Evolutionary conservation across 352 stramenopile species (phyloP).

Genomic region (Globisporangium yorkense): DNA sequence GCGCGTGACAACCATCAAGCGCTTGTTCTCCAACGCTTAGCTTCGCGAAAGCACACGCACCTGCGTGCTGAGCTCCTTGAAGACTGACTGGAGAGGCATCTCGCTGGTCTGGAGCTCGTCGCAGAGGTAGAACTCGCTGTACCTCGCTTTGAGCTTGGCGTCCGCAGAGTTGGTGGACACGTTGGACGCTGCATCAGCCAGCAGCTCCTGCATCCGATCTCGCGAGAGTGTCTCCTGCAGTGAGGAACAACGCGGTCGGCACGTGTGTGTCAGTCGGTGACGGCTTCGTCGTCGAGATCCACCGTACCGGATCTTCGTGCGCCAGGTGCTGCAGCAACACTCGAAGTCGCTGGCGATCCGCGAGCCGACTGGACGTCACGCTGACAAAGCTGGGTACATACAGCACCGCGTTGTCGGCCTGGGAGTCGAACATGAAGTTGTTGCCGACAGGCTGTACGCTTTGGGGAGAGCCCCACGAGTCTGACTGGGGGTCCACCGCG

Average conservation of each 20-base stretch:
- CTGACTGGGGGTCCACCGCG: not conserved
- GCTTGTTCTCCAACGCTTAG: not conserved
- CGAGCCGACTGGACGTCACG: conserved; percentile 17
- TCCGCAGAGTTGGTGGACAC: not conserved
- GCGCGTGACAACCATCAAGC: not conserved
- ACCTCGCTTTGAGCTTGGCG: conserved; percentile 22
- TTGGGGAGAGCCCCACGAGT: not conserved
- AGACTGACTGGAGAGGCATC: conserved; percentile 28
- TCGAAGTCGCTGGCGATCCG: conserved; percentile 16
- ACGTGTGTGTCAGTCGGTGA: too few relatives aligned
- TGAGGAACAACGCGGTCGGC: too few relatives aligned
- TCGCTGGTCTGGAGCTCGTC: conserved; percentile 7
- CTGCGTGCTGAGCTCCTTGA: conserved; percentile 56
- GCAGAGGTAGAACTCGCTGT: conserved; percentile 30
- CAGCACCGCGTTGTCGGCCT: not conserved
- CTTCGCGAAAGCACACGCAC: conserved; percentile 13
- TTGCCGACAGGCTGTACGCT: not conserved
- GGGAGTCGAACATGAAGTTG: conserved; percentile 6
- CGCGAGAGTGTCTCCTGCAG: conserved; percentile 6
- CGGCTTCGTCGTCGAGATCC: too few relatives aligned
- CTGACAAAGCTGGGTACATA: conserved; percentile 11
- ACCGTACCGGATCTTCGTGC: conserved; percentile 2
- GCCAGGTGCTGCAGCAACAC: conserved; percentile 24
- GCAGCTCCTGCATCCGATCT: conserved; percentile 7
- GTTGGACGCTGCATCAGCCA: not conserved